Percentiles rank a stretch among this genome's conserved stretches.
These are phyloP conservation scores for Beauveria caledonica DNA, from an alignment of 2,329 filamentous ascomycete species.

Conservation along the genomic window DNA sequence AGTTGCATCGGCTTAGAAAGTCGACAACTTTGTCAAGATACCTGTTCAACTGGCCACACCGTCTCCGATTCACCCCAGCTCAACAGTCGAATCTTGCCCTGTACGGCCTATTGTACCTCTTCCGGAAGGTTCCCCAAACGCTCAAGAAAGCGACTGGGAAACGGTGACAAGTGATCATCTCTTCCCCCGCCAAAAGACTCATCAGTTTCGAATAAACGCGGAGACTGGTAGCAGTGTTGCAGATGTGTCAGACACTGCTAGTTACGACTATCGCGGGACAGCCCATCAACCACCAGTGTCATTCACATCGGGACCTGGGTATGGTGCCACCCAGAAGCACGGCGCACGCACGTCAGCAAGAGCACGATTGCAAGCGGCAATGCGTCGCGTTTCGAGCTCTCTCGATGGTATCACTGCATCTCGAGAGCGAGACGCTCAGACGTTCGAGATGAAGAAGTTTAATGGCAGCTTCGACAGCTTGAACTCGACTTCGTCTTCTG, in stretches of 20 bases:
- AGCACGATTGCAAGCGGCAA: conserved; percentile 1
- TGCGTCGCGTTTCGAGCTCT: conserved; percentile 11
- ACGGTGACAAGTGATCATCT: conserved; percentile 26
- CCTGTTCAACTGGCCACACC: conserved; percentile 17
- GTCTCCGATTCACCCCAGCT: background rate
- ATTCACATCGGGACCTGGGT: background rate
- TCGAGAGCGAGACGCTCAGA: conserved; percentile 2
- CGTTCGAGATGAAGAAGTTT: conserved; percentile 18
- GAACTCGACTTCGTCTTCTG: conserved; percentile 18
- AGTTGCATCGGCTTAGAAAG: conserved; percentile 32
- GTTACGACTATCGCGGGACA: background rate
- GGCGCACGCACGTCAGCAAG: background rate
- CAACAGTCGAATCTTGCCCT: background rate
- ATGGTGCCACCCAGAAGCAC: background rate
- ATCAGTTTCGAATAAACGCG: background rate
- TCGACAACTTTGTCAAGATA: conserved; percentile 31
- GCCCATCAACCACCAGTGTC: background rate
- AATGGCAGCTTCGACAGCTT: conserved; percentile 25
- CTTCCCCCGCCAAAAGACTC: background rate
- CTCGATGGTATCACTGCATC: background rate
- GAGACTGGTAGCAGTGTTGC: conserved; percentile 35
- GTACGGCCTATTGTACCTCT: background rate
- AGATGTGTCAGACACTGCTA: conserved; percentile 31
- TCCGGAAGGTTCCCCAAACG: conserved; percentile 6
- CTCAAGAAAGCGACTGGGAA: conserved; percentile 27